Base-by-base conservation (phyloP, 2,329 filamentous ascomycete genomes). In the Colletotrichum sp. region DNA sequence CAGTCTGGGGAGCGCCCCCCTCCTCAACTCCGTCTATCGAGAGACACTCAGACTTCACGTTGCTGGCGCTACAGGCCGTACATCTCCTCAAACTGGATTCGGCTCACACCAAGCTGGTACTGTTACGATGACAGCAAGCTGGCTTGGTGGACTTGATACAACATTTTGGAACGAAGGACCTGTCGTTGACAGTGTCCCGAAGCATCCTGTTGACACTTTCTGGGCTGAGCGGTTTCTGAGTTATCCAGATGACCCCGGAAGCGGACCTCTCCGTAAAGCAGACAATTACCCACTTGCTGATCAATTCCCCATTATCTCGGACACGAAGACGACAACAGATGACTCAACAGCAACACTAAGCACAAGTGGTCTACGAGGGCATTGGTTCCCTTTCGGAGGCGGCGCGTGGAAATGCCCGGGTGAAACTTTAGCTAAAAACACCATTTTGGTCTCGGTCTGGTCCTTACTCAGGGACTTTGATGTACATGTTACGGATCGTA, bases 141-240 rank as follows among this genome's bases (percentile, higher is more conserved):
- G 74, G 71, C 66, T 76, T 8, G 74, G 71, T 16, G 74, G 71
- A 3, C 26, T 73, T 8, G 52, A 76, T 8, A 13, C 68, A 4
- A 13, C 48, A 13, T 52, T 76, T 24, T 76, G 74, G 74, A 75
- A 76, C 12, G 55, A 66, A 9, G 71, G 66, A 12, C 4, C 9
- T 2, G 15, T 26, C 3, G 16, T 48, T 4, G 13, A 70, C 28
- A 52, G 74, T 7, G 52, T 38, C 12, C 13, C 48, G 3, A 52
- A 62, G 26, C 48, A 77, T 16, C 30, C 78, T 12, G 52, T 77
- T 5, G 28, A 69, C 6, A 32, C 67, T 12, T 78, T 79, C 24
- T 79, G 78, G 78, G 69, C 77, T 2, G 78, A 79, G 52, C 66
- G 78, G 3, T 78, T 78, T 43, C 52, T 79, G 5, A 65, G 67